Evolutionary conservation across 1,139 yeast genomes (phyloP).

Genomic region (Yamadazyma songkhlaensis): DNA sequence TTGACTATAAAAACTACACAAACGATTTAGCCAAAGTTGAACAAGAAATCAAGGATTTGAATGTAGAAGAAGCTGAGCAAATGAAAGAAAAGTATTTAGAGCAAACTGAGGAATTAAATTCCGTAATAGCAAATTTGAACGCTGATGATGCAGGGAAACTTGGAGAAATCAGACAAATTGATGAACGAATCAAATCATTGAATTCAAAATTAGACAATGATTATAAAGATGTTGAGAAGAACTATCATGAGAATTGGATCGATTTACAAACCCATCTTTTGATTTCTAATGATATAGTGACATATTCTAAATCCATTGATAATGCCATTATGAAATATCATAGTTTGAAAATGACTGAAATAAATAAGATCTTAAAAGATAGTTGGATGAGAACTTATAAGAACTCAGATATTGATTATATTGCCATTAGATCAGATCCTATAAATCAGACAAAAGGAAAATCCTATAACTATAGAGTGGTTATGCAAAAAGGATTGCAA

Average conservation of each 20-base stretch:
- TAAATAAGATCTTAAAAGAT: slow-evolving; percentile 82
- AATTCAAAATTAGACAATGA: slow-evolving; percentile 64
- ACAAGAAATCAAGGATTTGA: slow-evolving; percentile 26
- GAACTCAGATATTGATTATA: slow-evolving; percentile 94
- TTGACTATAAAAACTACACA: slow-evolving; percentile 34
- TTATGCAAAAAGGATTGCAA: slow-evolving; percentile 88
- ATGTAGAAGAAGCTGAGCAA: slow-evolving; percentile 61
- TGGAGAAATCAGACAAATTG: slow-evolving; percentile 85
- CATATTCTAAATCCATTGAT: slow-evolving; percentile 83
- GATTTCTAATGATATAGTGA: slow-evolving; percentile 80
- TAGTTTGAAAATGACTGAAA: slow-evolving; percentile 87
- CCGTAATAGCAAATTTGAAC: slow-evolving; percentile 53
- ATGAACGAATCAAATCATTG: slow-evolving; percentile 62
- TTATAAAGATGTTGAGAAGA: slow-evolving; percentile 61
- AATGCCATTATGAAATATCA: slow-evolving; percentile 94
- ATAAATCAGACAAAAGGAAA: slow-evolving; percentile 58
- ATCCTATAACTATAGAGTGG: slow-evolving; percentile 89
- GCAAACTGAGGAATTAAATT: slow-evolving; percentile 54
- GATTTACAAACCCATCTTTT: slow-evolving; percentile 73
- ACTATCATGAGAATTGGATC: slow-evolving; percentile 70
- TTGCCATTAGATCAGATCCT: slow-evolving; percentile 79
- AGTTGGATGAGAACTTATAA: slow-evolving; percentile 92
- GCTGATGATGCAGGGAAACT: slow-evolving; percentile 71
- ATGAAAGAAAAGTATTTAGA: slow-evolving; percentile 64
- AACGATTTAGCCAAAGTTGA: slow-evolving; percentile 28